phyloP scores from a whole-genome alignment of 352 stramenopile species.

The Pythium insidiosum region DNA sequence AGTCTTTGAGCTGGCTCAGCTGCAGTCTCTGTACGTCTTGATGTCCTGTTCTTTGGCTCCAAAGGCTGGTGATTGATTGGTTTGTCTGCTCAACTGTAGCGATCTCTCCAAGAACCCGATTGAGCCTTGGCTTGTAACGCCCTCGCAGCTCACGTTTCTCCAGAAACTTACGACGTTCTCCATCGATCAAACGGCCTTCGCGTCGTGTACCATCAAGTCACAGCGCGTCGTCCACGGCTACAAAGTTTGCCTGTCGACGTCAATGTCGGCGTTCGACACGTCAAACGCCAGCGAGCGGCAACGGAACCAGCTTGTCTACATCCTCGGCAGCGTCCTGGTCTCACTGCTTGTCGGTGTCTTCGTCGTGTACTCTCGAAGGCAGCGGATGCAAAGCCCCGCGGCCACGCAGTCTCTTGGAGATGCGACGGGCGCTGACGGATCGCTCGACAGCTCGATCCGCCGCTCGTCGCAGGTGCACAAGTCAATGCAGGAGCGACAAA shows the following conservation, averaged over 20 bases:
- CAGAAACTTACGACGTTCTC: slow-evolving; percentile 16
- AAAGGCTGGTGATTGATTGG: no score
- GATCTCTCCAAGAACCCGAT: slow-evolving; percentile 26
- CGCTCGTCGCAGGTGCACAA: background rate
- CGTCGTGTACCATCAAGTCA: slow-evolving; percentile 21
- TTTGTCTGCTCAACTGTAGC: no score
- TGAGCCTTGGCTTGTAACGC: slow-evolving; percentile 16
- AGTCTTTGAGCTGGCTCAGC: no score
- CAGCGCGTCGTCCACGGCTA: slow-evolving; percentile 19
- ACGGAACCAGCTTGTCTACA: slow-evolving; percentile 21
- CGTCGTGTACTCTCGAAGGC: slow-evolving; percentile 4
- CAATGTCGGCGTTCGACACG: background rate
- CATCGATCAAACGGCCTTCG: slow-evolving; percentile 34
- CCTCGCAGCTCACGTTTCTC: slow-evolving; percentile 22
- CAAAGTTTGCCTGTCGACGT: slow-evolving; percentile 18
- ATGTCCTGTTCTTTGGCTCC: no score
- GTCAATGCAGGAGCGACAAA: slow-evolving; percentile 13
- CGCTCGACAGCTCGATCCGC: no score
- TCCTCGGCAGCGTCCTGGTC: slow-evolving; percentile 27
- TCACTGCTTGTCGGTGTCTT: slow-evolving; percentile 18
- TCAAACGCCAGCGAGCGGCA: background rate
- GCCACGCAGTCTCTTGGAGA: background rate
- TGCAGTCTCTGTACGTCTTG: no score
- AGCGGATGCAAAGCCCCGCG: background rate
- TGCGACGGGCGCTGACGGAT: background rate